Base-by-base conservation (phyloP, 1,139 yeast species). In the Pneumocystis sp. region DNA sequence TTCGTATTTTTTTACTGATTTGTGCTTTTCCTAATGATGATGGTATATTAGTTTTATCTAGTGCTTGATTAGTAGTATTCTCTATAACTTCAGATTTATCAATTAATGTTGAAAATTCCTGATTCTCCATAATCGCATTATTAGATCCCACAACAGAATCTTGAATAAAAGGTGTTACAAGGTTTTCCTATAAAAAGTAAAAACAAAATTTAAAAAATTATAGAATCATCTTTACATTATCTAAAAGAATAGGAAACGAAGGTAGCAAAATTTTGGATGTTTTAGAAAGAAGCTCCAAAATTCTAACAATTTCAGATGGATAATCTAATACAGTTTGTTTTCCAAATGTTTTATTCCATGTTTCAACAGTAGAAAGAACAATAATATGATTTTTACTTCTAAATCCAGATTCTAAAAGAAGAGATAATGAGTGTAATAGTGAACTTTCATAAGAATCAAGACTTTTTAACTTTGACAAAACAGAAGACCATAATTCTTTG, bases 341-440 rank as follows among this genome's bases (percentile, higher is more conserved):
- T 17, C 63, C 65, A 50, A 63, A 63, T 10, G 45, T 60, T 39
- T 42, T n/a, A 50, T 63, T 63, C 65, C 65, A 63, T 5, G 17
- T 39, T n/a, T 21, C 60, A 21, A 63, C n/a, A 17, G 60, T 59
- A 37, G 31, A 15, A 34, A 39, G 40, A n/a, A 37, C 31, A 12
- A 63, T 42, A 5, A n/a, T 8, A 21, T 37, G 57, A 29, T n/a
- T 17, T 6, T 21, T 62, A 35, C 21, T 56, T 5, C 8, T 44
- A n/a, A 19, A 25, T 40, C 34, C 39, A n/a, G 35, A 63, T 31
- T 57, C 50, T 8, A 34, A 62, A 25, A 57, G 37, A 17, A 40
- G 61, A 17, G 63, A 63, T 39, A 17, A 21, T 29, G 35, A 44
- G 59, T 21, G 62, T 45, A n/a, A 62, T 59, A 44, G 44, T 56